A percentile compares a stretch with the other conserved stretches of the same genome.
Evolutionary conservation across 1,284 basidiomycete genomes (phyloP).

Genomic region (Ceratobasidium sp.): DNA sequence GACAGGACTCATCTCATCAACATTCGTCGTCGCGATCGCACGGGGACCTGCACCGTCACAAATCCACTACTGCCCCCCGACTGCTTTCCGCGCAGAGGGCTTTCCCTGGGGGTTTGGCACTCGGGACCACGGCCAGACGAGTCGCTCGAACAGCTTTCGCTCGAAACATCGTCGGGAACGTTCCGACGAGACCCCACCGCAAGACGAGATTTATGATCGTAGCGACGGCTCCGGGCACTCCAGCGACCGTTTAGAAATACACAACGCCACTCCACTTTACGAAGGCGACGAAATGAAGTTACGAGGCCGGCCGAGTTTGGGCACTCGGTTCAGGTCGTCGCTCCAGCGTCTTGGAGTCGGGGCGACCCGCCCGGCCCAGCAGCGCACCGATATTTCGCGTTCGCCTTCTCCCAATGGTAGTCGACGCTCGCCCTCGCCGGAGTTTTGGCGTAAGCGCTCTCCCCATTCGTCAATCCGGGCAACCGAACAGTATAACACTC

Average conservation of each 20-base stretch:
- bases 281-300: constrained; percentile 6
- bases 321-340: constrained; percentile 21
- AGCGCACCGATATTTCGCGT: constrained; percentile 31
- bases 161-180: constrained; percentile 13
- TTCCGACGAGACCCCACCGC: neutral
- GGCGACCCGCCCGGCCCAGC: constrained; percentile 13
- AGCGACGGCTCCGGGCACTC: constrained; percentile 31
- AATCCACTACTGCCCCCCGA: constrained; percentile 9
- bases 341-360: constrained; percentile 22
- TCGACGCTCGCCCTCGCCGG: constrained; percentile 28
- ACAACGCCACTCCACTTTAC: constrained; percentile 32
- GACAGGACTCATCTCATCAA: neutral
- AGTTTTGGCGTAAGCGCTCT: constrained; percentile 30
- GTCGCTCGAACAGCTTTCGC: neutral
- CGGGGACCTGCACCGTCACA: neutral
- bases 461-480: constrained; percentile 33
- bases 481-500: constrained; percentile 20
- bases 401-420: constrained; percentile 27
- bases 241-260: constrained; percentile 19
- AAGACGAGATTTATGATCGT: constrained; percentile 12
- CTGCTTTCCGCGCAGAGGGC: constrained; percentile 11
- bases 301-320: constrained; percentile 7
- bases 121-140: neutral
- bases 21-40: constrained; percentile 15
- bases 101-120: constrained; percentile 12